Percentiles rank a stretch among this genome's conserved stretches.
phyloP scores from a whole-genome alignment of 179 eudicot species.

The Silene noctiflora region DNA sequence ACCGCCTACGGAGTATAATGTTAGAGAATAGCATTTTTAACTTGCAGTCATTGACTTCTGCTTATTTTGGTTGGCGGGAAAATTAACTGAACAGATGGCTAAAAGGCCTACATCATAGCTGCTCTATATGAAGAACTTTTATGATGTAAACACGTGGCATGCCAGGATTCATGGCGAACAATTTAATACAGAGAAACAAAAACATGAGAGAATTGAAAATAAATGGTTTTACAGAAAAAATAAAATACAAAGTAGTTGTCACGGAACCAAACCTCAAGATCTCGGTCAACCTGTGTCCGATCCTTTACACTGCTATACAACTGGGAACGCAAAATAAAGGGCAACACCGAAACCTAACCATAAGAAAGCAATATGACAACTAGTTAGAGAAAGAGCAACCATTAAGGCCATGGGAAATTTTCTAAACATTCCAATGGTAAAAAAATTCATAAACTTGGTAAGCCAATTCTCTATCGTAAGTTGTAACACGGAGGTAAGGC shows the following conservation, averaged over 20 bases:
- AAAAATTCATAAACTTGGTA: not conserved
- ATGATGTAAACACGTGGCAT: not conserved
- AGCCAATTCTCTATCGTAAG: not conserved
- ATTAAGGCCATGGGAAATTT: not conserved
- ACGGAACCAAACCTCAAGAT: constrained; percentile 72
- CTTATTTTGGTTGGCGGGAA: not conserved
- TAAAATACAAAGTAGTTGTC: not conserved
- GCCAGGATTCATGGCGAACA: not conserved
- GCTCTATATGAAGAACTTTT: not conserved
- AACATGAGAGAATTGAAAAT: too few species aligned
- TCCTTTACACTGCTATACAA: constrained; percentile 86
- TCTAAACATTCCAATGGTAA: not conserved
- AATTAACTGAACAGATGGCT: not conserved
- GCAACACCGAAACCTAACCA: constrained; percentile 64
- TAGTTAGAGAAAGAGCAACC: not conserved
- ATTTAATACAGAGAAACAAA: not conserved
- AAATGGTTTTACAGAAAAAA: not conserved
- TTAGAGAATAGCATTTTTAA: not conserved
- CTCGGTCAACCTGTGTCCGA: constrained; percentile 94
- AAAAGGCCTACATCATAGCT: not conserved
- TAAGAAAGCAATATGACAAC: constrained; percentile 5
- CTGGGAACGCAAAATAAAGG: constrained; percentile 79
- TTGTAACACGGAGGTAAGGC: too few species aligned
- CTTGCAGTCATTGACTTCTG: not conserved
- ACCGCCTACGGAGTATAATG: not conserved